These are phyloP conservation scores for Salix caprea DNA, from an alignment of 345 rosid species.

Conservation along the genomic window DNA sequence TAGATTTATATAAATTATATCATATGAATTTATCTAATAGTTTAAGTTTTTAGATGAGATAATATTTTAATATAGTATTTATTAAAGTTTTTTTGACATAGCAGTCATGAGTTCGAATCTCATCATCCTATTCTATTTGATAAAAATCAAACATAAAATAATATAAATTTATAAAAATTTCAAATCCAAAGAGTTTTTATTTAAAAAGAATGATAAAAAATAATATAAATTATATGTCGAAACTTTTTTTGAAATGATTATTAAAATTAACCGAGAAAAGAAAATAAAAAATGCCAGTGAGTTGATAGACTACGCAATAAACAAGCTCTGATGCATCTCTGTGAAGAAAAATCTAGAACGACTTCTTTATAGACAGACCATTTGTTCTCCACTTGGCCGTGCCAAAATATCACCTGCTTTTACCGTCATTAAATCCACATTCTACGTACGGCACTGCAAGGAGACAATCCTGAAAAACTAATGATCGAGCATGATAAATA, in stretches of 20 bases:
- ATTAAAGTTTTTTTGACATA: too few relatives aligned
- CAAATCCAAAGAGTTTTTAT: fast-evolving
- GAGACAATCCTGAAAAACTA: neutral
- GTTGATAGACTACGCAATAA: neutral
- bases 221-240: too few relatives aligned
- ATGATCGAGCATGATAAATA: neutral
- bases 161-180: fast-evolving
- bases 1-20: too few relatives aligned
- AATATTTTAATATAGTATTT: too few relatives aligned
- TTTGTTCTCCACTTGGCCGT: neutral
- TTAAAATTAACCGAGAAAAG: neutral
- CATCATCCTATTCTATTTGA: fast-evolving
- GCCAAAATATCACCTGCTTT: constrained; percentile 1
- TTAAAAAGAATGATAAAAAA: too few relatives aligned
- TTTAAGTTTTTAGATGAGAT: too few relatives aligned
- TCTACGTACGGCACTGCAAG: neutral
- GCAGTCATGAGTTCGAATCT: fast-evolving
- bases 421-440: neutral
- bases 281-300: neutral
- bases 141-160: too few relatives aligned
- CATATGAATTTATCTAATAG: too few relatives aligned
- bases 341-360: constrained; percentile 9
- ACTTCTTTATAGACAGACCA: constrained; percentile 17
- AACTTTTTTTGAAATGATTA: too few relatives aligned
- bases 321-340: neutral